Conservation (phyloP, 202 grass and related monocot genomes). For the Musa balbisiana region DNA sequence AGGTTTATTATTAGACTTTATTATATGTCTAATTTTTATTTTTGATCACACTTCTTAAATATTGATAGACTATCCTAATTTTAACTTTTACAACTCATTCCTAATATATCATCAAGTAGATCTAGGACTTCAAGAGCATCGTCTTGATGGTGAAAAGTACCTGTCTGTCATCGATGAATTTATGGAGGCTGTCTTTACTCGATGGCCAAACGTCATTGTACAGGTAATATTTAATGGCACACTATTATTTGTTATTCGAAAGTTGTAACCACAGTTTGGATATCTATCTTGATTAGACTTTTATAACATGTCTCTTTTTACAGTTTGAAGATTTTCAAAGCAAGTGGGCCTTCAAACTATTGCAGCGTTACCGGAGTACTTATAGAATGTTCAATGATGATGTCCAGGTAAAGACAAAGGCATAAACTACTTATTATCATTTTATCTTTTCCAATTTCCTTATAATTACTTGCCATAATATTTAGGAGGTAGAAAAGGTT, state of each 20-base stretch:
- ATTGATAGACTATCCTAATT: not conserved
- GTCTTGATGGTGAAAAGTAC: conserved; percentile 95
- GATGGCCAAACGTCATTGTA: conserved; percentile 97
- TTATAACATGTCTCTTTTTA: conserved; percentile 18
- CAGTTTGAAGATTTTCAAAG: conserved; percentile 99
- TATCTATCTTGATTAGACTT: conserved; percentile 1
- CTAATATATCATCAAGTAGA: conserved; percentile 41
- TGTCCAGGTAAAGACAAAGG: conserved; percentile 67
- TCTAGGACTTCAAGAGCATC: conserved; percentile 85
- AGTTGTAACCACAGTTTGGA: not conserved
- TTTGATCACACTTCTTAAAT: too few species aligned
- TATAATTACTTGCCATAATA: not conserved
- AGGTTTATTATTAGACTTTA: not conserved
- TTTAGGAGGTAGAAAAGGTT: not conserved
- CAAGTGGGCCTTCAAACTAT: conserved; percentile 93
- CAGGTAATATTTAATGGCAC: conserved; percentile 45
- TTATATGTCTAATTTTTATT: too few species aligned
- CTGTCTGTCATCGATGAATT: conserved; percentile 95
- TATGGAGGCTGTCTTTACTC: conserved; percentile 93
- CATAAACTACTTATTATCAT: not conserved
- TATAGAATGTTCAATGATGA: conserved; percentile 99
- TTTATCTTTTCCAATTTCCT: not conserved
- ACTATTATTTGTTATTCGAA: conserved; percentile 9
- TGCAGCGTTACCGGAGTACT: conserved; percentile 87
- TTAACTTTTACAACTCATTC: not conserved